phyloP scores from a whole-genome alignment of 2,329 filamentous ascomycete genomes.

The Aureobasidium lini region DNA sequence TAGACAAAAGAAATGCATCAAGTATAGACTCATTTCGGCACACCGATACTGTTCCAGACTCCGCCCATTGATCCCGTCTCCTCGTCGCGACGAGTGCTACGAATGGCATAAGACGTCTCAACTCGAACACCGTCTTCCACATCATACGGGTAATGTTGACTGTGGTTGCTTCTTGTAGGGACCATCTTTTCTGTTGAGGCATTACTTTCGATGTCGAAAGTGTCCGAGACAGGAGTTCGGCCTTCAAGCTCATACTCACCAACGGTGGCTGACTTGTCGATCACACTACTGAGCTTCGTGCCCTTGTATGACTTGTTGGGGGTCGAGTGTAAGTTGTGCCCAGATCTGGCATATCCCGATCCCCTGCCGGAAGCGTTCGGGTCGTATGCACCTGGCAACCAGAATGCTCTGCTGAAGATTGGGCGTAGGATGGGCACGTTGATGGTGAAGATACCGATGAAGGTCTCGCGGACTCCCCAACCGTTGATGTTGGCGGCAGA shows the following conservation, averaged over 20 bases:
- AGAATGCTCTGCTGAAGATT: conserved; percentile 25
- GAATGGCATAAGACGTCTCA: conserved; percentile 5
- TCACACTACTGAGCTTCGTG: background rate
- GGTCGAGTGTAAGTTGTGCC: background rate
- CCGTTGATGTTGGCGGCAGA: conserved; percentile 29
- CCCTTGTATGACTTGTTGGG: background rate
- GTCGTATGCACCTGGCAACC: conserved; percentile 19
- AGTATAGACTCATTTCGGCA: background rate
- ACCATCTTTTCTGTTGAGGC: conserved; percentile 6
- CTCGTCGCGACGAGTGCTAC: background rate
- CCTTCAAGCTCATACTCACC: background rate
- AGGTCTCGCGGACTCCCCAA: conserved; percentile 33
- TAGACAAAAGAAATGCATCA: background rate
- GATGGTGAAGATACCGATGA: conserved; percentile 31
- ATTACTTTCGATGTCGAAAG: background rate
- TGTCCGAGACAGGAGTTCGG: background rate
- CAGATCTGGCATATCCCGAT: background rate
- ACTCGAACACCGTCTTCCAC: background rate
- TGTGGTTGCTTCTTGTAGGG: background rate
- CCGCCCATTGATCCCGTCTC: background rate
- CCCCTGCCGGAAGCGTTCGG: background rate
- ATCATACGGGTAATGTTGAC: background rate
- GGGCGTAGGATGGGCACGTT: conserved; percentile 30
- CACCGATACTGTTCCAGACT: background rate
- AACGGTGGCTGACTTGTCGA: background rate